Base-by-base conservation (phyloP, 2,329 filamentous ascomycete genomes). In the Sclerotinia minor region DNA sequence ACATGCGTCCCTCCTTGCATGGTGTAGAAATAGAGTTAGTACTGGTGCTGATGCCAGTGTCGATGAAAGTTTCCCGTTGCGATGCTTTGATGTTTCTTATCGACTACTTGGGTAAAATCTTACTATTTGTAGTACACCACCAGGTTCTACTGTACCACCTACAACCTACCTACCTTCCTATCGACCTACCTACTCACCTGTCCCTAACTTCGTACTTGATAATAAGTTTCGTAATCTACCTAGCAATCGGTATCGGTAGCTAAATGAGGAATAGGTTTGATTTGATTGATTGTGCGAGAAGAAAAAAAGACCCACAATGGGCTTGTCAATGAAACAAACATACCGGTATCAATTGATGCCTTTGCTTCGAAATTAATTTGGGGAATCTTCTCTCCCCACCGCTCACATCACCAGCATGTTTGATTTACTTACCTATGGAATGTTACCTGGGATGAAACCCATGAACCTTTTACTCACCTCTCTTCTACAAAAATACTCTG, bases 171-270 rank as follows among this genome's bases (percentile, higher is more conserved):
- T n/a, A n/a, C n/a, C n/a, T n/a, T n/a, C n/a, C n/a, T n/a, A n/a
- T n/a, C n/a, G n/a, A n/a, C n/a, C n/a, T n/a, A n/a, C n/a, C n/a
- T n/a, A n/a, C n/a, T n/a, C 29, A 35, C 32, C 32, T 35, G 9
- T n/a, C 35, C 35, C 35, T 35, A 8, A 8, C 35, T 35, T 8
- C 7, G 35, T 5, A 9, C 19, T 17, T 49, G 13, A 54, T 54
- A 54, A 54, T 35, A 35, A 54, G 29, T 29, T 54, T 54, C 52
- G 52, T 35, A 54, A 54, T 35, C 32, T 55, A 38, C 53, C 53
- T 55, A 38, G 52, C 35, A 15, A 57, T 57, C 53, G 53, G 57
- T 41, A 32, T 58, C 38, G 55, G 38, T 35, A 58, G 38, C 55
- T 58, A 15, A 19, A 44, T 35, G 52, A 35, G 29, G 29, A 54